Base-by-base conservation (phyloP, 2,329 filamentous ascomycete genomes). In the Claviceps arundinis region DNA sequence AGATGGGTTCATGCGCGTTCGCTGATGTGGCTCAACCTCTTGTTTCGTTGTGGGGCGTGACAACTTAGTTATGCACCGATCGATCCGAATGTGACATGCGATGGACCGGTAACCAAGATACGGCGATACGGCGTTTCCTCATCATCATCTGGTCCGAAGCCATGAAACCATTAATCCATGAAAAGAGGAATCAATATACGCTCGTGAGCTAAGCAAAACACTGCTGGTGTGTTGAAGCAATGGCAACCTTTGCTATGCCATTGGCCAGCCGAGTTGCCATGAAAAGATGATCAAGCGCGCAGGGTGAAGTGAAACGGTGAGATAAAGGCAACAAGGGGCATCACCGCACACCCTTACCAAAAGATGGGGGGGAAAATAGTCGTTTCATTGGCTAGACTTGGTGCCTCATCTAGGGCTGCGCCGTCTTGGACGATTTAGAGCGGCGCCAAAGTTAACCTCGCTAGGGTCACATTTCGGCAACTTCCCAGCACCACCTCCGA, bases 401-500 rank as follows among this genome's bases (percentile, higher is more conserved):
- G 22, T 37, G 46, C 49, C 38, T 48, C 43, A 6, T 47, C 40
- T 19, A 49, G 30, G 47, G 16, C 30, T 47, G 52, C 48, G 17
- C 48, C 48, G 48, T n/a, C 38, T 38, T 47, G 45, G 30, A 37
- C 14, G 17, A 13, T 47, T 30, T 22, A 40, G 7, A 24, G 48
- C 34, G 30, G 42, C 13, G 42, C 41, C 43, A 48, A 50, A 48
- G 37, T 45, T 26, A 52, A 56, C 55, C n/a, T 26, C 44, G 45
- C 40, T 48, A 42, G 13, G 55, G 55, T 58, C 48, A 53, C 50
- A 58, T 56, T 40, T 47, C 50, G 37, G 55, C 46, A 50, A 49
- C 50, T 53, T 48, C 44, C 44, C 50, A 54, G 38, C 55, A 51
- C 52, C 48, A 52, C 30, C 26, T 16, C 49, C 40, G 34, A 22